Evolutionary conservation across 139 green algal genomes (phyloP).

Genomic region (Volvox africanus): DNA sequence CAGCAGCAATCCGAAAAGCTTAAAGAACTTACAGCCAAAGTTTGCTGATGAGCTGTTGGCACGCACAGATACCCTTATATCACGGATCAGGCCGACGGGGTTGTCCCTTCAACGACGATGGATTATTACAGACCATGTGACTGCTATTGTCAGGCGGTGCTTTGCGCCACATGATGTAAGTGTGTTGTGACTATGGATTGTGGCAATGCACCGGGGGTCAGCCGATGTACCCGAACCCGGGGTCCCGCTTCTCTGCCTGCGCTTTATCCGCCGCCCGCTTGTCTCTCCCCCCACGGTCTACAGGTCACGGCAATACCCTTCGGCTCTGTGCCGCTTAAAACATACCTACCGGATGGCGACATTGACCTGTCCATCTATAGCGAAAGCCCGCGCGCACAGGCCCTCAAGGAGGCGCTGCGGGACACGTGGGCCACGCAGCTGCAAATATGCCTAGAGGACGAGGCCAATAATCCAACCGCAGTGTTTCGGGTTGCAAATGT

Average conservation of each 20-base stretch:
- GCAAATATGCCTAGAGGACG: slow-evolving; percentile 74
- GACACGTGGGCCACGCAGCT: slow-evolving; percentile 82
- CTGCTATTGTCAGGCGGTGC: not conserved
- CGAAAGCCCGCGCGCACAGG: slow-evolving; percentile 32
- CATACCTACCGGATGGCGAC: slow-evolving; percentile 97
- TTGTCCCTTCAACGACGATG: slow-evolving; percentile 18
- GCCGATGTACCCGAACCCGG: too few relatives aligned
- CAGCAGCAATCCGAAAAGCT: not conserved
- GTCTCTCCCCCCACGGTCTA: not conserved
- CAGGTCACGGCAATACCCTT: slow-evolving; percentile 73
- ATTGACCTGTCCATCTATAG: slow-evolving; percentile 95
- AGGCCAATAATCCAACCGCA: slow-evolving; percentile 69
- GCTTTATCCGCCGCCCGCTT: not conserved
- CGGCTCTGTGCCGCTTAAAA: slow-evolving; percentile 94
- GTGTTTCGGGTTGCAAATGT: slow-evolving; percentile 83
- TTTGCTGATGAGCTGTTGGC: slow-evolving; percentile 17
- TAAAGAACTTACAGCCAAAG: not conserved
- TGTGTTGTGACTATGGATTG: not conserved
- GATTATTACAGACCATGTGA: slow-evolving; percentile 33
- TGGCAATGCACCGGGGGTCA: too few relatives aligned
- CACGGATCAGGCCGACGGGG: not conserved
- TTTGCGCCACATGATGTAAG: slow-evolving; percentile 36
- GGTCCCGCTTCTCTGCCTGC: too few relatives aligned
- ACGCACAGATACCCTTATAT: slow-evolving; percentile 29
- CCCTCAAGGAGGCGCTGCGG: slow-evolving; percentile 48